phyloP scores from a whole-genome alignment of 176 grass and related monocot species.

The Panicum miliaceum region DNA sequence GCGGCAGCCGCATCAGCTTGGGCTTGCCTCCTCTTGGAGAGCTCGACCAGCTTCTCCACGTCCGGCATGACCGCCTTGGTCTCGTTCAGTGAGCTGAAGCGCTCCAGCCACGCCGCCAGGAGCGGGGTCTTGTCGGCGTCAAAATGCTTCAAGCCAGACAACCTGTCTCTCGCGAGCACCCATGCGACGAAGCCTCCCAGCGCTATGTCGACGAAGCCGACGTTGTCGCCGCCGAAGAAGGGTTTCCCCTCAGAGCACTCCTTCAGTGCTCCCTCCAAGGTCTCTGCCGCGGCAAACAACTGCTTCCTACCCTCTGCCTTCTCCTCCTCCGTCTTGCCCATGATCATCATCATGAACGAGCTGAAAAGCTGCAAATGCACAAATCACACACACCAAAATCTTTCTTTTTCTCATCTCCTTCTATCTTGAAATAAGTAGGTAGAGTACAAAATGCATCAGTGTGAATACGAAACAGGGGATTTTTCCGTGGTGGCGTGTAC shows the following conservation, averaged over 20 bases:
- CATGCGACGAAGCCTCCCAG: slow-evolving; percentile 37
- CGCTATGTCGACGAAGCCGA: slow-evolving; percentile 47
- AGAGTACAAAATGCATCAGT: neutral
- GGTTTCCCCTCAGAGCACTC: slow-evolving; percentile 46
- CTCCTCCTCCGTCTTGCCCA: slow-evolving; percentile 37
- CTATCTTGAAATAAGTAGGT: neutral
- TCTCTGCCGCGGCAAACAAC: neutral
- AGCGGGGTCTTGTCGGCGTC: slow-evolving; percentile 44
- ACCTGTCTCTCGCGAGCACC: neutral
- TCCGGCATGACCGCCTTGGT: slow-evolving; percentile 39
- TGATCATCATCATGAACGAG: neutral
- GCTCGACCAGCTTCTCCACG: slow-evolving; percentile 32
- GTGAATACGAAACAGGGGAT: neutral
- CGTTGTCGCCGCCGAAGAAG: slow-evolving; percentile 55
- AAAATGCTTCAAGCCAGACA: slow-evolving; percentile 19
- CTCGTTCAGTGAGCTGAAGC: slow-evolving; percentile 32
- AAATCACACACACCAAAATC: neutral
- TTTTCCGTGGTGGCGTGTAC: neutral
- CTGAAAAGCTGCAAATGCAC: slow-evolving; percentile 23
- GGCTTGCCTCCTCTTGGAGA: neutral
- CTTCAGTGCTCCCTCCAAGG: slow-evolving; percentile 34
- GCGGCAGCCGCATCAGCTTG: slow-evolving; percentile 10
- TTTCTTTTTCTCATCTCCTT: neutral
- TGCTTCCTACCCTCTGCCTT: slow-evolving; percentile 17
- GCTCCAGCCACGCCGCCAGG: slow-evolving; percentile 41